Conservation (phyloP, 2,329 filamentous ascomycete genomes). For the Macrophomina tecta region DNA sequence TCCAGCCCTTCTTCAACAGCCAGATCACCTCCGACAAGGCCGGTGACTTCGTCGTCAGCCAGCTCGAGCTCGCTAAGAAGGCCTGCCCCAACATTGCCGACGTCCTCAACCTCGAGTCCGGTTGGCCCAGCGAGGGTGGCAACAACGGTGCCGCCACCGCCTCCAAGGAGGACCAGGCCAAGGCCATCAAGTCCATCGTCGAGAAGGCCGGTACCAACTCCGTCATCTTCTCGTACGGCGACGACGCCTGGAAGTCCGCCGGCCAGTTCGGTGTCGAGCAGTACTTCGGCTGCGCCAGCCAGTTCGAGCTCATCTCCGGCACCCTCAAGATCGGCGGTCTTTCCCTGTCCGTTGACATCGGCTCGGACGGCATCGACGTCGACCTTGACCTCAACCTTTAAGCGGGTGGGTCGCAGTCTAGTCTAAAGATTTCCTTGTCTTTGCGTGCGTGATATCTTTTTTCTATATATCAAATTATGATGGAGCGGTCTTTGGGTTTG, state of each 20-base stretch:
- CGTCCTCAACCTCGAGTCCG: conserved; percentile 81
- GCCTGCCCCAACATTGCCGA: conserved; percentile 66
- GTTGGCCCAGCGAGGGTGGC: conserved; percentile 77
- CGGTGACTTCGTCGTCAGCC: conserved; percentile 75
- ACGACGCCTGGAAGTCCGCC: conserved; percentile 82
- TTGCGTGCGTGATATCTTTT: not conserved
- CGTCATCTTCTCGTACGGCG: conserved; percentile 80
- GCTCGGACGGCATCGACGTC: conserved; percentile 27
- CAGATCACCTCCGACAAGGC: conserved; percentile 67
- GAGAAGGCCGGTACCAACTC: conserved; percentile 68
- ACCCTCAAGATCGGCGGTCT: conserved; percentile 27
- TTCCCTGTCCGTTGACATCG: conserved; percentile 22
- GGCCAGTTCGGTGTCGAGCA: conserved; percentile 77
- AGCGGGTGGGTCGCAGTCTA: not conserved
- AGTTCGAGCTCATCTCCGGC: conserved; percentile 50
- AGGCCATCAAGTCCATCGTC: conserved; percentile 75
- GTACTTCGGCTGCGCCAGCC: conserved; percentile 72
- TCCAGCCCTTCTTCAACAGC: conserved; percentile 93
- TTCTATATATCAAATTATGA: not conserved
- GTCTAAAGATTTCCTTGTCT: conserved; percentile 3
- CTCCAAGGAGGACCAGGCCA: conserved; percentile 68
- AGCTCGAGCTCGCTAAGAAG: conserved; percentile 73
- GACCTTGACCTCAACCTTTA: conserved; percentile 28
- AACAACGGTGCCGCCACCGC: conserved; percentile 74
- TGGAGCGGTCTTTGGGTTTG: conserved; percentile 10